Conservation (phyloP, 2,329 filamentous ascomycete species). For the Cercospora sojina region DNA sequence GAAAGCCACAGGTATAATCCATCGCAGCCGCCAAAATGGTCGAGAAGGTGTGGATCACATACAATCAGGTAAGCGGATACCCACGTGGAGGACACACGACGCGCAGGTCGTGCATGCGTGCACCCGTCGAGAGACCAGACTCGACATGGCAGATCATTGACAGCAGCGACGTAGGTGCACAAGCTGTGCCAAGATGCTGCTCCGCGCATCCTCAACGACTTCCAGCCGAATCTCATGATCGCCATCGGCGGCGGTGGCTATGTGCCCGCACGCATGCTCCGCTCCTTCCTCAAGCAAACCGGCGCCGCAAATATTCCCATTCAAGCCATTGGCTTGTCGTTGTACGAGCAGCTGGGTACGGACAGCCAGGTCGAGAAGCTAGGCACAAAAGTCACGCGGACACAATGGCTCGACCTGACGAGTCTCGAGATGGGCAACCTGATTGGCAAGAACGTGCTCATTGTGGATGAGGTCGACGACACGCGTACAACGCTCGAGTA, state of each 20-base stretch:
- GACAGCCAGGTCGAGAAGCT: slow-evolving; percentile 64
- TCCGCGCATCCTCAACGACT: slow-evolving; percentile 73
- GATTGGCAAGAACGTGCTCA: slow-evolving; percentile 86
- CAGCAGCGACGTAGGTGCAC: slow-evolving; percentile 64
- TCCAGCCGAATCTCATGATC: slow-evolving; percentile 95
- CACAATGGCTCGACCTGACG: slow-evolving; percentile 94
- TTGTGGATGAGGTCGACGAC: slow-evolving; percentile 95
- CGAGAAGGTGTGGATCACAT: slow-evolving; percentile 29
- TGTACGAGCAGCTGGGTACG: slow-evolving; percentile 80
- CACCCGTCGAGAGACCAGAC: background rate
- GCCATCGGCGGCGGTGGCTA: slow-evolving; percentile 97
- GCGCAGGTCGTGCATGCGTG: background rate
- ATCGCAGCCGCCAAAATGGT: slow-evolving; percentile 20
- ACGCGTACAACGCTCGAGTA: slow-evolving; percentile 93
- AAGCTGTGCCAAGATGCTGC: slow-evolving; percentile 92
- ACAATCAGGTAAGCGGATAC: slow-evolving; percentile 27
- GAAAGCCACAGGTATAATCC: background rate
- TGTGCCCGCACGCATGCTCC: slow-evolving; percentile 92
- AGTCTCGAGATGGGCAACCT: slow-evolving; percentile 84
- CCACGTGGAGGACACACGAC: slow-evolving; percentile 1
- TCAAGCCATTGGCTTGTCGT: slow-evolving; percentile 95
- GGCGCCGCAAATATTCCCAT: slow-evolving; percentile 94
- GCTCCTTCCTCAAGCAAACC: slow-evolving; percentile 92
- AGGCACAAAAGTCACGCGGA: slow-evolving; percentile 93
- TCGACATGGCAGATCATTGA: background rate